These are phyloP conservation scores for Cardamine resedifolia DNA, from an alignment of 345 rosid genomes.

Conservation along the genomic window DNA sequence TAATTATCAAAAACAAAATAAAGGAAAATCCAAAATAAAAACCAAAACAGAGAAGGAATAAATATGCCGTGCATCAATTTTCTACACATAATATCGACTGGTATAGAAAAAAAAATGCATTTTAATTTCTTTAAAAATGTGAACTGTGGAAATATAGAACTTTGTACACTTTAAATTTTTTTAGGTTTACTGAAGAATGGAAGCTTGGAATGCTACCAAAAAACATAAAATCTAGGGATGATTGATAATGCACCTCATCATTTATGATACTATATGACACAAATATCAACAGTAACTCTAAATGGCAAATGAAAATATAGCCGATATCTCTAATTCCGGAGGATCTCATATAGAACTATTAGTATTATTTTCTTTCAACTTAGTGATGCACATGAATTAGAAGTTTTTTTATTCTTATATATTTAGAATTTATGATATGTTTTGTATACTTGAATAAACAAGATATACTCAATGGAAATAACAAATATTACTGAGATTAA, in stretches of 20 bases:
- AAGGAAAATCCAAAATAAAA: too few species aligned
- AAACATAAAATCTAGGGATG: not conserved
- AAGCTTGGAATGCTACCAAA: not conserved
- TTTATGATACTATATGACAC: slow-evolving; percentile 1
- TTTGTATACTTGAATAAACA: not conserved
- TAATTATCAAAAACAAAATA: too few species aligned
- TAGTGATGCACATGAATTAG: slow-evolving; percentile 25
- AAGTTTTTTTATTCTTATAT: not conserved
- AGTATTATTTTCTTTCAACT: not conserved
- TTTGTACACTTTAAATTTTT: not conserved
- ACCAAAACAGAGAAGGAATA: too few species aligned
- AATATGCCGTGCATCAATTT: too few species aligned
- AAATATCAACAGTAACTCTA: not conserved
- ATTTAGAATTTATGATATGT: not conserved
- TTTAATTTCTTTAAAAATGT: not conserved
- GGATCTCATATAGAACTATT: not conserved
- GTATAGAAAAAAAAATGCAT: not conserved
- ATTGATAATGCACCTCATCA: not conserved
- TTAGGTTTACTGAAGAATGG: not conserved
- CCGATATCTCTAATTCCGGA: not conserved
- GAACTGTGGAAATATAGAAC: not conserved
- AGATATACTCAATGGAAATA: not conserved
- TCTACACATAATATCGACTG: not conserved
- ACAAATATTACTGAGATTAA: slow-evolving; percentile 4
- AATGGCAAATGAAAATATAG: not conserved